phyloP scores from a whole-genome alignment of 495 filamentous ascomycete species.

The Hypoxylon fragiforme region DNA sequence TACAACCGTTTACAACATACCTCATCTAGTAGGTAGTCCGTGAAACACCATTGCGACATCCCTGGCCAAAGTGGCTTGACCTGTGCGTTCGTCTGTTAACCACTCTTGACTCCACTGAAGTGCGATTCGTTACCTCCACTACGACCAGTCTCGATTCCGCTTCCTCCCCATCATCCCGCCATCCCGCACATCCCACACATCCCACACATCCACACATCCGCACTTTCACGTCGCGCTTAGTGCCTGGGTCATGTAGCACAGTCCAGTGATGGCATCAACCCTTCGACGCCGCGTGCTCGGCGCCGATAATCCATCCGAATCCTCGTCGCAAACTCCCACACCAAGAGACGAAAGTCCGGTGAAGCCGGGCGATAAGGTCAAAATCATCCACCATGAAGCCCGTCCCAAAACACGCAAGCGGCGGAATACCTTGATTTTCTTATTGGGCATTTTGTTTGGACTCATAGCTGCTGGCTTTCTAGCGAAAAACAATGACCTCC shows the following conservation, averaged over 20 bases:
- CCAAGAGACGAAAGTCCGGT: conserved; percentile 49
- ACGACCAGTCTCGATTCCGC: conserved; percentile 5
- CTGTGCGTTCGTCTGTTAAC: conserved; percentile 19
- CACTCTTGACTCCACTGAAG: conserved; percentile 3
- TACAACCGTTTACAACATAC: too few relatives aligned
- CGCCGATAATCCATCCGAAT: conserved; percentile 39
- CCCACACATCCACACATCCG: not conserved
- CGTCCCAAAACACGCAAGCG: conserved; percentile 62
- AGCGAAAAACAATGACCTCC: conserved; percentile 79
- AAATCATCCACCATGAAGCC: conserved; percentile 48
- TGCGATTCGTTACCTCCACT: too few relatives aligned
- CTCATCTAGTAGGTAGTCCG: not conserved
- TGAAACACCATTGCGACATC: too few relatives aligned
- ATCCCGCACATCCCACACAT: not conserved
- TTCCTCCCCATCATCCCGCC: not conserved
- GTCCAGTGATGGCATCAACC: conserved; percentile 45
- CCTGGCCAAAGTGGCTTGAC: conserved; percentile 6
- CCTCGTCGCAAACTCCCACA: conserved; percentile 30
- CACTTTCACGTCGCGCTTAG: conserved; percentile 8
- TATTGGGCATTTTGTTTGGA: conserved; percentile 81
- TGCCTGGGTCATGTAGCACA: conserved; percentile 30
- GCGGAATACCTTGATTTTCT: conserved; percentile 76
- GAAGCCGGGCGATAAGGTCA: conserved; percentile 47
- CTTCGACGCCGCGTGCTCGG: conserved; percentile 53
- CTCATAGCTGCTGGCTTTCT: conserved; percentile 81